Percentiles rank a stretch among this genome's conserved stretches.
Evolutionary conservation across 2,329 filamentous ascomycete genomes (phyloP).

Genomic region (Apiospora sp.): DNA sequence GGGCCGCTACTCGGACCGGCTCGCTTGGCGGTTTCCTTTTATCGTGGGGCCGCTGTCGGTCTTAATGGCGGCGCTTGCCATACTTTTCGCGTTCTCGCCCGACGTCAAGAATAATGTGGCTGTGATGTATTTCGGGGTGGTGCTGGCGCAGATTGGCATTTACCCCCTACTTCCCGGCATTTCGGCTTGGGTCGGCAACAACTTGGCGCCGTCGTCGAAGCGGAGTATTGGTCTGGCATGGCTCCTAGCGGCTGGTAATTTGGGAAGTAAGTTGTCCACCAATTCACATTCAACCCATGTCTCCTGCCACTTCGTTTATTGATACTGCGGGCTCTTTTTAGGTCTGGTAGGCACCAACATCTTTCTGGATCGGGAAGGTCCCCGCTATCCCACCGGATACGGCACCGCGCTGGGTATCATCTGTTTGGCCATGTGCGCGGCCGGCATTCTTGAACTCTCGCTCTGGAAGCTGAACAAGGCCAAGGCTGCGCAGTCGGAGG

Average conservation of each 20-base stretch:
- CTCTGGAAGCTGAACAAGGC: conserved; percentile 28
- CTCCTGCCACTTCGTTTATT: too few relatives aligned
- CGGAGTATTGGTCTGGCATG: conserved; percentile 40
- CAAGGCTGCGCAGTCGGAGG: conserved; percentile 25
- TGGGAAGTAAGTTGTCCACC: conserved; percentile 28
- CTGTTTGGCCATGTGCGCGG: conserved; percentile 38
- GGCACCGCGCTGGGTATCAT: conserved; percentile 45
- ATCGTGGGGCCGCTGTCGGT: conserved; percentile 37
- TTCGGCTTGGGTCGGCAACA: conserved; percentile 41
- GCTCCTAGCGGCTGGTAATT: conserved; percentile 41
- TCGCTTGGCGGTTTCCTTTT: conserved; percentile 42
- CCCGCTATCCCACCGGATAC: conserved; percentile 46
- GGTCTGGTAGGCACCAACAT: conserved; percentile 51
- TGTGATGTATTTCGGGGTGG: conserved; percentile 34
- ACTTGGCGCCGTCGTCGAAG: conserved; percentile 39
- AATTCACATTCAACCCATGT: neutral
- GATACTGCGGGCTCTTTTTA: neutral
- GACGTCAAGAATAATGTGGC: neutral
- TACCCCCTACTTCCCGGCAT: conserved; percentile 44
- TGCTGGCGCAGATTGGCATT: conserved; percentile 37
- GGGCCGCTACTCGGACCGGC: conserved; percentile 41
- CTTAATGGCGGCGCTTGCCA: conserved; percentile 37
- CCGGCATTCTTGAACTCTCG: conserved; percentile 40
- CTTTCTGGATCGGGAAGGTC: conserved; percentile 45
- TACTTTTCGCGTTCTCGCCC: conserved; percentile 36